These are phyloP conservation scores for Plasmodium yoelii DNA, from an alignment of 169 alveolate genomes.

Conservation along the genomic window DNA sequence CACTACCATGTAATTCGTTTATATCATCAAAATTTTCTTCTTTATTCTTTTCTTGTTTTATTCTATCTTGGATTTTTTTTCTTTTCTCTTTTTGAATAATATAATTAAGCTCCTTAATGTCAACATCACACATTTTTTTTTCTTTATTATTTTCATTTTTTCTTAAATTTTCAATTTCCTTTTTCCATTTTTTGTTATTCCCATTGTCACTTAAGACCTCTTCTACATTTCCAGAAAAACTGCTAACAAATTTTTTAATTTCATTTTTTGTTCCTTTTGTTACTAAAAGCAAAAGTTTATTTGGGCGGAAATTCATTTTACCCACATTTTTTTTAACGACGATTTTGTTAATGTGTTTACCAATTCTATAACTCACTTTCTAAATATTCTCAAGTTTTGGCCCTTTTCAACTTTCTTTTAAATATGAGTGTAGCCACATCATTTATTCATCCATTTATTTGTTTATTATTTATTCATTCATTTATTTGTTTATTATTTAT, in stretches of 20 bases:
- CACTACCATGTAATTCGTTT: not conserved
- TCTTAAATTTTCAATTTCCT: slow-evolving; percentile 5
- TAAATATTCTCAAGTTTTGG: no score
- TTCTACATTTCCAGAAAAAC: not conserved
- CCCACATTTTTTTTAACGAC: not conserved
- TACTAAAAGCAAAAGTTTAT: not conserved
- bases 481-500: no score
- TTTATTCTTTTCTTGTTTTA: not conserved
- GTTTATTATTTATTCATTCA: no score
- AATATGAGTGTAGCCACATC: no score
- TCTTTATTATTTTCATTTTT: not conserved
- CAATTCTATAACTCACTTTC: no score
- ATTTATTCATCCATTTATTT: no score
- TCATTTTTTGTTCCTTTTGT: not conserved
- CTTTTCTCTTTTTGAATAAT: slow-evolving; percentile 12
- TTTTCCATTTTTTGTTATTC: not conserved
- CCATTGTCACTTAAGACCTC: not conserved
- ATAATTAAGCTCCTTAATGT: slow-evolving; percentile 15
- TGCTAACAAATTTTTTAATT: not conserved
- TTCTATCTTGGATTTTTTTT: not conserved
- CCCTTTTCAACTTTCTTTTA: no score
- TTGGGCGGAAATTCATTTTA: not conserved
- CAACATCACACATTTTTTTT: not conserved
- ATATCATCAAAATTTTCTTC: not conserved
- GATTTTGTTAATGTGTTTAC: no score